A percentile compares a stretch with the other conserved stretches of the same genome.
Evolutionary conservation across 208 protist genomes (phyloP).

Genomic region (Zelonia costaricensis): DNA sequence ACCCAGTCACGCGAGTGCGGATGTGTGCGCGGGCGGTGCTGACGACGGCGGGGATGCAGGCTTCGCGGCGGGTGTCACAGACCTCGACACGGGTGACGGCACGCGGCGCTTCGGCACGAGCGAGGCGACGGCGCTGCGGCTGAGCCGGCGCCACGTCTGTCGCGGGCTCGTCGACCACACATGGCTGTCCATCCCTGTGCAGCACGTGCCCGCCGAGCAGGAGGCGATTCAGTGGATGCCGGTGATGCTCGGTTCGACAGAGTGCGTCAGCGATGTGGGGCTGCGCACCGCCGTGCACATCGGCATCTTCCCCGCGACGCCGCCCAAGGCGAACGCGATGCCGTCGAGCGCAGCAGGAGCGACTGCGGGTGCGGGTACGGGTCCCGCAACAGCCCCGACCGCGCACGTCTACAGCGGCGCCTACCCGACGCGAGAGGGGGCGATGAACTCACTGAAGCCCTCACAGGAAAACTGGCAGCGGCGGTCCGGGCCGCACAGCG

Average conservation of each 20-base stretch:
- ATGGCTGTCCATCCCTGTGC: constrained; percentile 65
- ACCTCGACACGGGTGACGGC: background rate
- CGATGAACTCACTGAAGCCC: constrained; percentile 19
- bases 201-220: constrained; percentile 40
- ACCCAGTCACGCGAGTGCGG: background rate
- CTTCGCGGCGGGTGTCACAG: background rate
- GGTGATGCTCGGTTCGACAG: constrained; percentile 62
- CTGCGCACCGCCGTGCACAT: constrained; percentile 72
- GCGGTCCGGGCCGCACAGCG: too few species aligned
- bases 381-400: too few species aligned
- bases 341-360: too few species aligned
- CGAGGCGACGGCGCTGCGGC: constrained; percentile 3
- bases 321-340: constrained; percentile 1
- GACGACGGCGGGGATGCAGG: background rate
- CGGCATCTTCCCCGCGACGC: constrained; percentile 46
- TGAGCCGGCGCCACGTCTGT: constrained; percentile 34
- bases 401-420: too few species aligned
- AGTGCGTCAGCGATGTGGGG: constrained; percentile 66
- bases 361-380: too few species aligned
- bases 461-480: too few species aligned
- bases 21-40: background rate
- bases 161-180: constrained; percentile 70
- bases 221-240: constrained; percentile 77
- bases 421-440: constrained; percentile 31
- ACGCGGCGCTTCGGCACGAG: background rate